A percentile compares a stretch with the other conserved stretches of the same genome.
Evolutionary conservation across 129 eudicot genomes (phyloP).

Genomic region (Artemisia annua): DNA sequence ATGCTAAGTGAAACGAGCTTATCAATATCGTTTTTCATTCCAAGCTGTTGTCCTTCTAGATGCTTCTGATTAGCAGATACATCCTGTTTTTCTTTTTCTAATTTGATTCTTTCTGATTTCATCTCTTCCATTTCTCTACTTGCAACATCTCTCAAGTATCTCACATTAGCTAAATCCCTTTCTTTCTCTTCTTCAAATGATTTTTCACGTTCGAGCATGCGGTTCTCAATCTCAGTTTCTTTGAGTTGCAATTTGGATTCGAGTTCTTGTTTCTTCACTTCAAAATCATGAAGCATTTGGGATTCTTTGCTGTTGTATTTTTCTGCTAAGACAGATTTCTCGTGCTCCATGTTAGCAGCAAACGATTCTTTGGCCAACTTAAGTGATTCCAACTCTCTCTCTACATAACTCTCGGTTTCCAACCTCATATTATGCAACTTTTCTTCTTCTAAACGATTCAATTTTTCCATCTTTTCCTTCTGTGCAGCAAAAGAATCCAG

Average conservation of each 20-base stretch:
- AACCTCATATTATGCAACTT: constrained; percentile 53
- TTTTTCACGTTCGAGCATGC: constrained; percentile 51
- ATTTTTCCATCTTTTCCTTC: constrained; percentile 55
- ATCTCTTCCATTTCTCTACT: constrained; percentile 82
- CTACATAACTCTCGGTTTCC: constrained; percentile 60
- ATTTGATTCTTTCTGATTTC: constrained; percentile 55
- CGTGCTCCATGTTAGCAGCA: constrained; percentile 75
- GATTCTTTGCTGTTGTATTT: constrained; percentile 53
- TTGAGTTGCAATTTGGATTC: constrained; percentile 57
- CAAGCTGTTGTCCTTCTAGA: constrained; percentile 67
- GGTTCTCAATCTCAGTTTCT: constrained; percentile 60
- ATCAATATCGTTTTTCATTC: constrained; percentile 79
- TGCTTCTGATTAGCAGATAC: constrained; percentile 58
- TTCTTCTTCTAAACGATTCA: constrained; percentile 68
- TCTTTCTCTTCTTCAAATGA: constrained; percentile 73
- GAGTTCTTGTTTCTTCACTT: constrained; percentile 65
- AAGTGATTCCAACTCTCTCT: constrained; percentile 73
- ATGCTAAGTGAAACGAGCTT: constrained; percentile 71
- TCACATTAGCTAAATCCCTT: constrained; percentile 52
- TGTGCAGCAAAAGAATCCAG: constrained; percentile 47
- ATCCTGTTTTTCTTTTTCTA: constrained; percentile 71
- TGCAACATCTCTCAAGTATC: constrained; percentile 58
- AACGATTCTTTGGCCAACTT: constrained; percentile 75
- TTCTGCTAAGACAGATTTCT: constrained; percentile 57
- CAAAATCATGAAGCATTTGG: constrained; percentile 67